Percentiles rank a stretch among this genome's conserved stretches.
These are phyloP conservation scores for Podosphaera leucotricha DNA, from an alignment of 2,329 filamentous ascomycete genomes.

Conservation along the genomic window DNA sequence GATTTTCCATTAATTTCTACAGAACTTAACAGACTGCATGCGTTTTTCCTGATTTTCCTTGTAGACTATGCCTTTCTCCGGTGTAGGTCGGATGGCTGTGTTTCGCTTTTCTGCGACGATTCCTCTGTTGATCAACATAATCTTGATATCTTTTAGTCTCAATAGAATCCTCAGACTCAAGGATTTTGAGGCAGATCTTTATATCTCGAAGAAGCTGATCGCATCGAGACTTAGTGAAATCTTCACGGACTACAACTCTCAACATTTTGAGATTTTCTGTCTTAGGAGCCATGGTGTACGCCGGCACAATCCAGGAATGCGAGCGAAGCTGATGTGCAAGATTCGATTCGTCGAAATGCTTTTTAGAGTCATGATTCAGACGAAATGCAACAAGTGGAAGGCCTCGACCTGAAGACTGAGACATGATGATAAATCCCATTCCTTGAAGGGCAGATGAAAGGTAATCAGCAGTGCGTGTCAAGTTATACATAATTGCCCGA, in stretches of 20 bases:
- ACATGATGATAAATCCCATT: slow-evolving; percentile 75
- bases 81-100: slow-evolving; percentile 28
- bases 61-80: slow-evolving; percentile 65
- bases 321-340: slow-evolving; percentile 68
- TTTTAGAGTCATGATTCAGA: slow-evolving; percentile 31
- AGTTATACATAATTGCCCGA: slow-evolving; percentile 78
- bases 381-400: slow-evolving; percentile 82
- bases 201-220: slow-evolving; percentile 60
- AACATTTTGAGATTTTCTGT: slow-evolving; percentile 71
- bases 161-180: slow-evolving; percentile 52
- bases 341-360: slow-evolving; percentile 50
- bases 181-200: slow-evolving; percentile 46
- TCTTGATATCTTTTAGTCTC: slow-evolving; percentile 45
- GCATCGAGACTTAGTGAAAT: slow-evolving; percentile 64
- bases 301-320: slow-evolving; percentile 79
- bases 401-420: slow-evolving; percentile 49
- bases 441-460: slow-evolving; percentile 48
- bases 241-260: slow-evolving; percentile 76
- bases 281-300: slow-evolving; percentile 68
- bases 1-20: background rate
- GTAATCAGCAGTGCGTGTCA: slow-evolving; percentile 77
- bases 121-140: slow-evolving; percentile 34
- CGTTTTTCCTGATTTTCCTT: slow-evolving; percentile 78
- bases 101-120: slow-evolving; percentile 25
- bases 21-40: slow-evolving; percentile 49